Base-by-base conservation (phyloP, 2,329 filamentous ascomycete genomes). In the Xylariaceae sp. region DNA sequence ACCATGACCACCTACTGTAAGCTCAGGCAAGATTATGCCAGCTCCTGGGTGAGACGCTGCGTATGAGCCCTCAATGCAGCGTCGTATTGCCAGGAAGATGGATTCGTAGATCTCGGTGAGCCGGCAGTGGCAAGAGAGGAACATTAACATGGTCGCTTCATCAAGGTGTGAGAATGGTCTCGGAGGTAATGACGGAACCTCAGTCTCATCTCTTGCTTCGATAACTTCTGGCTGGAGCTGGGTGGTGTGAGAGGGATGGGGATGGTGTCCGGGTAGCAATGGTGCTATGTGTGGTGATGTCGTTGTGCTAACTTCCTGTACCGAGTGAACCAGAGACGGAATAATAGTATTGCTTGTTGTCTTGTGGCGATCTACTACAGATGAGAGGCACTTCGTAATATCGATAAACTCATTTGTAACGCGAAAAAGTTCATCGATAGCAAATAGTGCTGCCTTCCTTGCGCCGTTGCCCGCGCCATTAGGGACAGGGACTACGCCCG, bases 81-180 rank as follows among this genome's bases (percentile, higher is more conserved):
- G 18, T 21, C 24, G 35, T 15, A 59, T 53, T 0, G 44, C 44
- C 7, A 50, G 29, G 41, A 57, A 53, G 21, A 59, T 44, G 30
- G 37, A 29, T 13, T 39, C 49, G 33, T 57, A 59, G 40, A 56
- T 53, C 16, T 50, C 45, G 13, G 24, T n/a, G 13, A 57, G 50
- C n/a, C 41, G 49, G 8, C 37, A 59, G 45, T 56, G 56, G 24
- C 56, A 59, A 3, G 56, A 59, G 3, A 59, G 35, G 23, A 57
- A 37, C 0, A 57, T 24, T 1, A 59, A 15, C 11, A 26, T 5
- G 10, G 35, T 53, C 15, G 56, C 49, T 20, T 55, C 52, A 8
- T 58, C 55, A 10, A 55, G 21, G 7, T 26, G 50, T 3, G 30
- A 4, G 33, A 23, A 46, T 10, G 44, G 30, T 11, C 37, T n/a